phyloP scores from a whole-genome alignment of 345 rosid genomes.

The Luvunga scandens region DNA sequence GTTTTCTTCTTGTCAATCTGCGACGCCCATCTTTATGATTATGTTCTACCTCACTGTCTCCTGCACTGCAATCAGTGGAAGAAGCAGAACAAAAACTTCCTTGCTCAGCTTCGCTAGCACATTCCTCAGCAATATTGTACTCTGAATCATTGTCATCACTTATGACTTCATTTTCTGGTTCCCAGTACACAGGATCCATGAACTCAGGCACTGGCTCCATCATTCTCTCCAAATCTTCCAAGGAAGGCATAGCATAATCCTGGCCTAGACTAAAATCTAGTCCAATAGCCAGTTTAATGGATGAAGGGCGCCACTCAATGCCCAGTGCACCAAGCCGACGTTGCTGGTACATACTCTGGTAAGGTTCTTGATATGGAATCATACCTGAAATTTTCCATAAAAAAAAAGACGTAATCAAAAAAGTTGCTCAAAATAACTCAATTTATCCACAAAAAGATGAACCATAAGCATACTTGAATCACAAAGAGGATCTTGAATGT shows the following conservation, averaged over 20 bases:
- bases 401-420: background rate
- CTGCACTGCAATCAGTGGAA: constrained; percentile 62
- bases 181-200: constrained; percentile 87
- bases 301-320: constrained; percentile 79
- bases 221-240: constrained; percentile 82
- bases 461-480: constrained; percentile 67
- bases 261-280: constrained; percentile 85
- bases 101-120: constrained; percentile 69
- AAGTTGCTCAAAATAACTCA: constrained; percentile 17
- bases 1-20: constrained; percentile 61
- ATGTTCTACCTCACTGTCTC: constrained; percentile 57
- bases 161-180: constrained; percentile 74
- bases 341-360: constrained; percentile 89
- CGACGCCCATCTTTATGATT: constrained; percentile 53
- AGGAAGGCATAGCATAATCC: constrained; percentile 77
- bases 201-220: constrained; percentile 88
- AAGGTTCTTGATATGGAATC: constrained; percentile 96
- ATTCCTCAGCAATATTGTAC: constrained; percentile 74
- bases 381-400: constrained; percentile 55
- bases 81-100: constrained; percentile 57
- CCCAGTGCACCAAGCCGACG: constrained; percentile 93
- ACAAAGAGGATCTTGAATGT: constrained; percentile 93
- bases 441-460: constrained; percentile 17
- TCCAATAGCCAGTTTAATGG: constrained; percentile 69
- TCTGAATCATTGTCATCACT: constrained; percentile 93